Conservation (phyloP, 495 filamentous ascomycete species). For the Lichenothelia convexa region DNA sequence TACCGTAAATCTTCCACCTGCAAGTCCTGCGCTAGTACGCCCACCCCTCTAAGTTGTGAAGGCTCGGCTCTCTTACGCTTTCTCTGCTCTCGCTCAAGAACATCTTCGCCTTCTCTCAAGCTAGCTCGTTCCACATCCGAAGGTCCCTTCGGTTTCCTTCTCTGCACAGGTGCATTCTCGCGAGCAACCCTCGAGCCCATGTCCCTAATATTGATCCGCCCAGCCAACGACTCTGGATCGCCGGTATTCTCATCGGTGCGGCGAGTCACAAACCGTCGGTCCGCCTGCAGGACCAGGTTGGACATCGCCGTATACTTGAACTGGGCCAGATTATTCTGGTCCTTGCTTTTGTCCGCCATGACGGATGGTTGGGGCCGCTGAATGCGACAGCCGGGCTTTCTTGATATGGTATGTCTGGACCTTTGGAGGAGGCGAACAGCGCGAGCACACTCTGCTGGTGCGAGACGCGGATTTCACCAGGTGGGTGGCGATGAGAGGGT, state of each 20-base stretch:
- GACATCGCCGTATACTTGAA: slow-evolving; percentile 99
- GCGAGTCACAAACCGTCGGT: slow-evolving; percentile 84
- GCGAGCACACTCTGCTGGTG: too few species aligned
- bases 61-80: slow-evolving; percentile 67
- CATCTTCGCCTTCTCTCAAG: slow-evolving; percentile 70
- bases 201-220: slow-evolving; percentile 76
- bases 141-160: slow-evolving; percentile 46
- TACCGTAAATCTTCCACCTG: slow-evolving; percentile 75
- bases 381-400: too few species aligned
- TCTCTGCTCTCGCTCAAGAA: slow-evolving; percentile 68
- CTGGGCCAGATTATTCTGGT: slow-evolving; percentile 65
- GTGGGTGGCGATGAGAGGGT: too few species aligned
- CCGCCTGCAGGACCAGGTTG: slow-evolving; percentile 99
- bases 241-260: slow-evolving; percentile 88
- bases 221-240: slow-evolving; percentile 92
- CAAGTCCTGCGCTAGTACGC: slow-evolving; percentile 71
- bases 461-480: too few species aligned
- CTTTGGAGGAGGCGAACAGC: too few species aligned
- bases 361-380: too few species aligned
- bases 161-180: slow-evolving; percentile 63
- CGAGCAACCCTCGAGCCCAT: slow-evolving; percentile 77
- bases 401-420: too few species aligned
- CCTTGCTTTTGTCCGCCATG: slow-evolving; percentile 15
- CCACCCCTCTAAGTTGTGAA: slow-evolving; percentile 53
- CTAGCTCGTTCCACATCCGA: slow-evolving; percentile 56